Evolutionary conservation across 768 basidiomycete genomes (phyloP).

Genomic region (Phallus indusiatus): DNA sequence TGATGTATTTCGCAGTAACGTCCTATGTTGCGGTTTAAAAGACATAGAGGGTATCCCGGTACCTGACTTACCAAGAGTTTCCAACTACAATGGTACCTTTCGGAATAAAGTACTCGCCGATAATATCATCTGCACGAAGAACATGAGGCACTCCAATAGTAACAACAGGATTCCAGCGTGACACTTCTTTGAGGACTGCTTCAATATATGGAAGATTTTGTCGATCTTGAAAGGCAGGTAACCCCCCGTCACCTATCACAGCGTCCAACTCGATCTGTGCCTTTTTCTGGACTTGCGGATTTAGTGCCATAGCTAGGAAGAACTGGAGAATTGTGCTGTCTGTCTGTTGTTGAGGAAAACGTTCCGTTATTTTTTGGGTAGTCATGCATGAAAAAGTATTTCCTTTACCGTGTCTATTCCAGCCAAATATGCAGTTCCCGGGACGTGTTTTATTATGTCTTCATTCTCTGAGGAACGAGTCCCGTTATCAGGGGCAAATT

Average conservation of each 20-base stretch:
- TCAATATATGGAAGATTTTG: constrained; percentile 2
- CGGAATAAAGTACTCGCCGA: constrained; percentile 3
- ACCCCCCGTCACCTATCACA: constrained; percentile 7
- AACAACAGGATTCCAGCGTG: constrained; percentile 21
- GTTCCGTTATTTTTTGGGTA: neutral
- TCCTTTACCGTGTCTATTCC: neutral
- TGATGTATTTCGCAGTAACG: constrained; percentile 35
- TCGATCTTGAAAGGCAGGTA: constrained; percentile 24
- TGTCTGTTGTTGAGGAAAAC: neutral
- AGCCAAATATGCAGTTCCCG: neutral
- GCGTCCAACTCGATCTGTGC: constrained; percentile 11
- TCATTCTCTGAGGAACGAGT: neutral
- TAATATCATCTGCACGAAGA: constrained; percentile 4
- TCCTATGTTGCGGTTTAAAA: constrained; percentile 21
- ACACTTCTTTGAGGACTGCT: constrained; percentile 20
- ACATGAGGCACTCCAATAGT: constrained; percentile 3
- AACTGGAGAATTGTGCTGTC: neutral
- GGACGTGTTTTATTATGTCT: neutral
- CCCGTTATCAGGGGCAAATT: neutral
- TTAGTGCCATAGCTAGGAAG: constrained; percentile 8
- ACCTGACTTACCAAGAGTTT: constrained; percentile 2
- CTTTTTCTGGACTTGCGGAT: constrained; percentile 3
- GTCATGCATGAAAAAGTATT: neutral
- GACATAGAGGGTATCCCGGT: neutral
- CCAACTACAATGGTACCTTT: constrained; percentile 3